Conservation (phyloP, 257 asterid genomes). For the Sherardia arvensis region DNA sequence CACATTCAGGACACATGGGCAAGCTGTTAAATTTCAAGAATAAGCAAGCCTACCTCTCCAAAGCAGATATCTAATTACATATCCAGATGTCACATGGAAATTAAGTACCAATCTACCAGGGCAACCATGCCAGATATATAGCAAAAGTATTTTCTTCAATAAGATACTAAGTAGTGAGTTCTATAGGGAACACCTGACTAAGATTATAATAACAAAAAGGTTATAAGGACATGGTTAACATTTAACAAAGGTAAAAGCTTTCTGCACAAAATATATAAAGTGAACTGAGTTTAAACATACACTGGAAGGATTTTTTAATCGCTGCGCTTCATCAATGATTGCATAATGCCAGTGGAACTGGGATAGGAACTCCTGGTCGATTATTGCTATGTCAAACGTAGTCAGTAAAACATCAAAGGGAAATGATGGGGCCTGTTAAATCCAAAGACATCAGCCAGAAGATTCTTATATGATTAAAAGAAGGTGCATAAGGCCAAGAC, state of each 20-base stretch:
- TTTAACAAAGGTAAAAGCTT: background rate
- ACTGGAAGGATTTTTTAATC: slow-evolving; percentile 81
- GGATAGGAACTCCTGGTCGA: slow-evolving; percentile 86
- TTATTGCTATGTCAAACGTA: slow-evolving; percentile 74
- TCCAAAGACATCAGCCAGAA: slow-evolving; percentile 6
- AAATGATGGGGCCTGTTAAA: slow-evolving; percentile 48
- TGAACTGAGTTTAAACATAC: slow-evolving; percentile 31
- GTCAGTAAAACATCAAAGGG: slow-evolving; percentile 82
- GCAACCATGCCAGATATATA: background rate
- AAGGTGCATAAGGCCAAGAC: background rate
- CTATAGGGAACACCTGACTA: background rate
- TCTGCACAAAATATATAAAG: background rate
- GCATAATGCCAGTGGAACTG: slow-evolving; percentile 83
- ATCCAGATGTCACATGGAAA: background rate
- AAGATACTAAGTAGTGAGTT: background rate
- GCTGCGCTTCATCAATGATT: slow-evolving; percentile 91
- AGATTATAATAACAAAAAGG: background rate
- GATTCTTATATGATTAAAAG: background rate
- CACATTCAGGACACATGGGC: slow-evolving; percentile 2
- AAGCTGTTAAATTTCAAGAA: background rate
- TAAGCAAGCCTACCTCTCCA: background rate
- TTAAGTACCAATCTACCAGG: background rate
- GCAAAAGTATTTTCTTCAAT: background rate
- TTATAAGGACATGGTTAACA: background rate
- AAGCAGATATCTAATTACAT: background rate